Base-by-base conservation (phyloP, 768 basidiomycete genomes). In the Serendipita sp. region DNA sequence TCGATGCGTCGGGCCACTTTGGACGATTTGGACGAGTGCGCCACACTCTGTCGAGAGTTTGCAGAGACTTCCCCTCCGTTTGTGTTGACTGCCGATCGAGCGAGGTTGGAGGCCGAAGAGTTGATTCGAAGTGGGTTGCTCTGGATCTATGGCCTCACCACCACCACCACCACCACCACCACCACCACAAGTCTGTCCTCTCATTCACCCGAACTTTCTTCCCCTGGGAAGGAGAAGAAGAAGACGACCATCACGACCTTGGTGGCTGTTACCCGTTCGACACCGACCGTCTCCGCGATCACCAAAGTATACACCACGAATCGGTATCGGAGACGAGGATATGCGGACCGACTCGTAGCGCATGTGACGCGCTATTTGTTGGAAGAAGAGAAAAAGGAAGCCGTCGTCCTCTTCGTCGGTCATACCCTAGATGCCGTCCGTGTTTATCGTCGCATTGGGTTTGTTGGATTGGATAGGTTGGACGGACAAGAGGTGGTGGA, bases 381-480 rank as follows among this genome's bases (percentile, higher is more conserved):
- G 56, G 16, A n/a, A 10, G 56, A 51, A 8, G 18, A 51, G 48
- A 18, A 51, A n/a, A 51, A 51, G 68, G 71, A 79, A 15, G 75
- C 70, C 1, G 76, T 89, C 23, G 83, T 83, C 0, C 77, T 89
- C 3, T 90, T 84, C 67, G 87, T 88, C 15, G 86, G 83, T 1
- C 75, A 81, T 64, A 82, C 86, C 67, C 64, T 64, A 32, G 81
- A 79, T 51, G 83, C 83, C 1, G 78, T 76, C 0, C 77, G 72
- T 1, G 81, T 86, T 2, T 91, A 89, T 70, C 70, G 76, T 52
- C 79, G 78, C 1, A 81, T 89, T 15, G 88, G 88, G 2, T 91
- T 90, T 67, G 72, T 75, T 16, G 86, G 85, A 3, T 74, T 87
- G 15, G 72, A 67, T 15, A 67, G 73, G 52, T 67, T 70, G 15